These are phyloP conservation scores for Abelmoschus esculentus DNA, from an alignment of 345 rosid genomes.

Conservation along the genomic window DNA sequence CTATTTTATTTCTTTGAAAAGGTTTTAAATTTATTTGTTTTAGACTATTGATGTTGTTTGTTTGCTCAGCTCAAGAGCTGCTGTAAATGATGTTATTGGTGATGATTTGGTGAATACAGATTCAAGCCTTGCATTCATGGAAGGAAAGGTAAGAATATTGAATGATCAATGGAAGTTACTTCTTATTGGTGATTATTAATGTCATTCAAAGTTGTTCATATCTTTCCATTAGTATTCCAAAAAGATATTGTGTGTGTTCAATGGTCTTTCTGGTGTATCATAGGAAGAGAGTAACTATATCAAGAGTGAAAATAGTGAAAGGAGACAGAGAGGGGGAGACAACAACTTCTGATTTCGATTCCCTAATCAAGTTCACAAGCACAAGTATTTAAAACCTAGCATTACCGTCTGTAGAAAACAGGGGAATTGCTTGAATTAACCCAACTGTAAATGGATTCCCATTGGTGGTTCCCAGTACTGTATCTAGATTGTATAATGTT, in stretches of 20 bases:
- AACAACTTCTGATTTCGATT: background rate
- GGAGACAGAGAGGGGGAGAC: background rate
- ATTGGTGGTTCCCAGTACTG: background rate
- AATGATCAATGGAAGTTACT: background rate
- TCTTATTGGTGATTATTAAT: background rate
- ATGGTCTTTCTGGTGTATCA: background rate
- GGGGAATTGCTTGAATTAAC: background rate
- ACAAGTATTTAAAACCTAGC: background rate
- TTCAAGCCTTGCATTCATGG: background rate
- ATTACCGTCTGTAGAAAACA: background rate
- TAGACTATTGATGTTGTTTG: background rate
- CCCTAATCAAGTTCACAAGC: background rate
- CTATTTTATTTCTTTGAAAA: background rate
- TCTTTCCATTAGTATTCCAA: background rate
- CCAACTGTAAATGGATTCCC: background rate
- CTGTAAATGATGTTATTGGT: conserved; percentile 6
- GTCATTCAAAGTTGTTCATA: conserved; percentile 1
- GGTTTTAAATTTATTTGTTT: background rate
- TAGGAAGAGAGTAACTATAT: background rate
- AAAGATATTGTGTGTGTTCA: background rate
- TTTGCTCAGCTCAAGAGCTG: conserved; percentile 10
- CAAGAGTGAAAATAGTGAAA: background rate
- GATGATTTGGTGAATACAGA: background rate
- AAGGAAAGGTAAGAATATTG: conserved; percentile 1
- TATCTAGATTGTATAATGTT: background rate